Conservation (phyloP, 2,329 filamentous ascomycete species). For the Microdochium bolleyi region DNA sequence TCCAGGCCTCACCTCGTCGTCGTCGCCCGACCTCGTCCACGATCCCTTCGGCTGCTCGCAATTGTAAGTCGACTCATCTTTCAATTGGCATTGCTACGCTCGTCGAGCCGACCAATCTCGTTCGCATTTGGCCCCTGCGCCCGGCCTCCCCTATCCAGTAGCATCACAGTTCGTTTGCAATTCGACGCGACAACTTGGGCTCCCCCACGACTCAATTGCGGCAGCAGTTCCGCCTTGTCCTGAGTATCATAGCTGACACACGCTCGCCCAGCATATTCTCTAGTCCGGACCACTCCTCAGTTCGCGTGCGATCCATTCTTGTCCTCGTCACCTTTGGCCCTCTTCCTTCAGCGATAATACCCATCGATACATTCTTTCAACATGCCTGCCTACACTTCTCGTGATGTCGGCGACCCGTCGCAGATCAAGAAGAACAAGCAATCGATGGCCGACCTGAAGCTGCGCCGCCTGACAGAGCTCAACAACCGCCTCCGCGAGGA, state of each 20-base stretch:
- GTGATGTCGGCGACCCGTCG: slow-evolving; percentile 59
- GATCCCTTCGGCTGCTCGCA: not conserved
- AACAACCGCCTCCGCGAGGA: slow-evolving; percentile 95
- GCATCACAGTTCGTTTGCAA: too few species aligned
- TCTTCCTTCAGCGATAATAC: not conserved
- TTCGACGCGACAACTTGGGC: too few species aligned
- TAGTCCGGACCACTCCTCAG: not conserved
- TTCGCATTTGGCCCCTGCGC: not conserved
- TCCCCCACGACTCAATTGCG: too few species aligned
- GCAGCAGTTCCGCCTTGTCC: not conserved
- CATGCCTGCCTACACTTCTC: slow-evolving; percentile 61
- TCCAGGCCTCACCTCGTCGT: not conserved
- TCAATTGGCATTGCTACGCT: not conserved
- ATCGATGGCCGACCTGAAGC: slow-evolving; percentile 97
- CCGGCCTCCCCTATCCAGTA: too few species aligned
- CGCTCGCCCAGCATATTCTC: not conserved
- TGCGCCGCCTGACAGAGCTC: slow-evolving; percentile 90
- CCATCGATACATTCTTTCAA: slow-evolving; percentile 19
- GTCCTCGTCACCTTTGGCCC: not conserved
- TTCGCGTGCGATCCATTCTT: not conserved
- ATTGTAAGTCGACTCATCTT: not conserved
- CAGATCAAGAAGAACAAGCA: slow-evolving; percentile 90
- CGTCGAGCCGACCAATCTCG: not conserved
- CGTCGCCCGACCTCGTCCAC: not conserved
- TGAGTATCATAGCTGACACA: not conserved